Evolutionary conservation across 306 rosid genomes (phyloP), one percentile per base, ranked within the genome.

Genomic region (Mimosa bimucronata): DNA sequence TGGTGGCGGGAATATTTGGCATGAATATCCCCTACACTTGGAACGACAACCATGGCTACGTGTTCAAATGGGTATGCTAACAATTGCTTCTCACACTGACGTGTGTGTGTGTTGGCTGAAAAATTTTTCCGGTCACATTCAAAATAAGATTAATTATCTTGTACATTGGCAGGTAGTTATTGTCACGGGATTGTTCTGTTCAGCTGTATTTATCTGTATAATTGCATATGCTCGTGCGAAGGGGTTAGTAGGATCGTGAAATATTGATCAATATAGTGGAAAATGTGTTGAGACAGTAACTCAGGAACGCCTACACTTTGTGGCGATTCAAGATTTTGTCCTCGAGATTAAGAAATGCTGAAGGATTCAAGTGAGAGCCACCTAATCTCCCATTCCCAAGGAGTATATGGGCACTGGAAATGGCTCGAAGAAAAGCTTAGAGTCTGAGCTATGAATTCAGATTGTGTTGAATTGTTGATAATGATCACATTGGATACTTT

Each of bases 21-120:
- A 81, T 94, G 97, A 90, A 88, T 53, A 81, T 94, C 40, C 91
- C 90, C 0, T 90, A 78, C 65, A n/a, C 88, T 13, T 94, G 97
- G 98, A 87, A 80, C 7, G 6, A 52, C 0, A 2, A 65, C 61
- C 80, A 88, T 12, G 89, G 75, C 6, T 91, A 84, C 91, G 50
- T 88, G 87, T 94, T 89, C 78, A 94, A 91, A 89, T 94, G 98
- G 97, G 98, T 94, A 89, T 10, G 85, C 76, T 19, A 38, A 60
- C 30, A 26, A 7, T 46, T 73, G 28, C 50, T 38, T 11, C 30
- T 40, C 41, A 16, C 65, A 9, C 31, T 5, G 46, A 5, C 64
- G n/a, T 29, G 29, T 9, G 65, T n/a, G 9, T 70, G 18, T 46
- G 52, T 71, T 71, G 44, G 18, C 12, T 74, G 58, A 10, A 76